Evolutionary conservation across 352 stramenopile species (phyloP), one percentile per base, ranked within the genome.

Genomic region (Phytophthora tubulina): DNA sequence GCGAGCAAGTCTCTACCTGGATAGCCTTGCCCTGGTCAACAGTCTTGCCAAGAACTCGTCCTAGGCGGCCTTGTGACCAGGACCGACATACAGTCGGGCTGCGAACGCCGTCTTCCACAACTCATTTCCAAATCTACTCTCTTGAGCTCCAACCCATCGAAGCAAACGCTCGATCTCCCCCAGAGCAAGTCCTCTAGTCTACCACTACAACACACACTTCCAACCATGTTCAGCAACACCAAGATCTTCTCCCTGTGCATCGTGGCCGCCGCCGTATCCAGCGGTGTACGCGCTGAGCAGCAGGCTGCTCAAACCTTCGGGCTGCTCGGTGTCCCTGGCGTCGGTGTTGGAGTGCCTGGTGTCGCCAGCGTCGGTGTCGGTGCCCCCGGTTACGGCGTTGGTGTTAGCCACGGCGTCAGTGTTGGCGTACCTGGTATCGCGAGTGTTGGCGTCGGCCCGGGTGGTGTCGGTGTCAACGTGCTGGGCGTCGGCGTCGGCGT

Each of bases 181-280:
- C 41, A 50, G 42, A 63, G 44, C 57, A 31, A 65, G 30, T 27
- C 55, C 51, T 60, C 44, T 9, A 35, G 31, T 52, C 21, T 48
- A 48, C 35, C 11, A 36, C 44, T 48, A 64, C 58, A 48, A 54
- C 8, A 17, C 21, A 27, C 21, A 27, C 21, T 27, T 27, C 21
- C 21, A 21, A 46, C 15, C 58, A 66, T 66, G 58, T 50, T 57
- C 58, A 57, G 36, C 57, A 65, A 41, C 58, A 32, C 11, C 41
- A 66, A 67, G 46, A 67, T 67, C 14, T 44, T 59, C 49, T n/a
- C 36, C 46, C 49, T 67, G 27, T 58, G 35, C 38, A 51, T 67
- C 59, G 39, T 32, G 14, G 36, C 32, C 46, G 36, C 21, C 30
- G 36, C 30, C 36, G 9, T 67, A 21, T 67, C 59, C 13, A 67